A percentile compares a stretch with the other conserved stretches of the same genome.
phyloP scores from a whole-genome alignment of 108 stramenopile species.

The Conticribra guillardii region DNA sequence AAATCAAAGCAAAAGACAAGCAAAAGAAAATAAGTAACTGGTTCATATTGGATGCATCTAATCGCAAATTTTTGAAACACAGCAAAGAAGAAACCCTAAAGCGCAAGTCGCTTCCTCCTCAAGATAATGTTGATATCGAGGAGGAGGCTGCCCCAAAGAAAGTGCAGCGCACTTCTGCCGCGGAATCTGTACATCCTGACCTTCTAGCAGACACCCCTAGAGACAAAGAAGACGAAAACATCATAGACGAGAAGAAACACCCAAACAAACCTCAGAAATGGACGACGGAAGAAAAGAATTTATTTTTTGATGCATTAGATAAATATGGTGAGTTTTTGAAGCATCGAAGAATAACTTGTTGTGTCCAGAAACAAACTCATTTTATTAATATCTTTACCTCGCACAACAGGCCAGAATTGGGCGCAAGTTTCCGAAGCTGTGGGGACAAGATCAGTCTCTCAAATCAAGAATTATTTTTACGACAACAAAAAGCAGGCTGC shows the following conservation, averaged over 20 bases:
- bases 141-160: conserved; percentile 8
- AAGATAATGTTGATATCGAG: background rate
- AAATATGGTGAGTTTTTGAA: conserved; percentile 60
- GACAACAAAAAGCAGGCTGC: conserved; percentile 79
- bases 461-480: conserved; percentile 90
- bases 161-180: conserved; percentile 7
- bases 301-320: conserved; percentile 78
- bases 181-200: conserved; percentile 21
- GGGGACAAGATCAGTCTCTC: conserved; percentile 71
- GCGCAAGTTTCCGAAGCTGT: conserved; percentile 61
- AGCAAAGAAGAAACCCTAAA: conserved; percentile 49
- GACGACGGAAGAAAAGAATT: conserved; percentile 73
- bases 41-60: conserved; percentile 60
- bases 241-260: conserved; percentile 17
- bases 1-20: conserved; percentile 34
- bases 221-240: background rate
- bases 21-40: conserved; percentile 51
- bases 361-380: background rate
- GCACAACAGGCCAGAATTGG: conserved; percentile 68
- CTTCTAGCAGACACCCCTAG: background rate
- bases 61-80: conserved; percentile 59
- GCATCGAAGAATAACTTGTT: too few species aligned
- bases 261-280: conserved; percentile 71
- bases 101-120: conserved; percentile 9
- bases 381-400: background rate